These are phyloP conservation scores for Pseudogymnoascus sp. DNA, from an alignment of 2,329 filamentous ascomycete genomes.

Conservation along the genomic window DNA sequence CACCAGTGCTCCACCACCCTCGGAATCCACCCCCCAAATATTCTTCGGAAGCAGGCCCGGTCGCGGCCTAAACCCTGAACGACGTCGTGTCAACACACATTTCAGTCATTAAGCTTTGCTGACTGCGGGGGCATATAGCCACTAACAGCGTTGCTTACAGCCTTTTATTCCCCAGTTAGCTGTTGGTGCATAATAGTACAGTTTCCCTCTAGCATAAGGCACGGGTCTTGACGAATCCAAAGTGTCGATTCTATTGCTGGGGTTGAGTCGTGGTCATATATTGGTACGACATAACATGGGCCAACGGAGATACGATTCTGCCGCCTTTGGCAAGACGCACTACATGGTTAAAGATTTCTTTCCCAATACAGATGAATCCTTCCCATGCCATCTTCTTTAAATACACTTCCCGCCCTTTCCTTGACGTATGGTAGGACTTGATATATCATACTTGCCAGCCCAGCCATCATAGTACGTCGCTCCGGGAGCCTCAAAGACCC, in stretches of 20 bases:
- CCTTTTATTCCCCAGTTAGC: background rate
- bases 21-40: background rate
- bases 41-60: background rate
- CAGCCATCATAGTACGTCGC: background rate
- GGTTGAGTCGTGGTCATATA: background rate
- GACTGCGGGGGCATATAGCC: background rate
- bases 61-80: background rate
- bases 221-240: background rate
- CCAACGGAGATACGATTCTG: background rate
- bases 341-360: background rate
- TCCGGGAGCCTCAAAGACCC: background rate
- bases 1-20: background rate
- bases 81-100: background rate
- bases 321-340: background rate
- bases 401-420: background rate
- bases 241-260: background rate
- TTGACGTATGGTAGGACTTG: background rate
- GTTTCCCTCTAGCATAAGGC: background rate
- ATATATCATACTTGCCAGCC: background rate
- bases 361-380: background rate
- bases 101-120: background rate
- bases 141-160: background rate
- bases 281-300: background rate
- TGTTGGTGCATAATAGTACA: background rate
- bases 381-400: background rate